Evolutionary conservation across 106 monocot species (phyloP).

Genomic region (Acorus calamus): DNA sequence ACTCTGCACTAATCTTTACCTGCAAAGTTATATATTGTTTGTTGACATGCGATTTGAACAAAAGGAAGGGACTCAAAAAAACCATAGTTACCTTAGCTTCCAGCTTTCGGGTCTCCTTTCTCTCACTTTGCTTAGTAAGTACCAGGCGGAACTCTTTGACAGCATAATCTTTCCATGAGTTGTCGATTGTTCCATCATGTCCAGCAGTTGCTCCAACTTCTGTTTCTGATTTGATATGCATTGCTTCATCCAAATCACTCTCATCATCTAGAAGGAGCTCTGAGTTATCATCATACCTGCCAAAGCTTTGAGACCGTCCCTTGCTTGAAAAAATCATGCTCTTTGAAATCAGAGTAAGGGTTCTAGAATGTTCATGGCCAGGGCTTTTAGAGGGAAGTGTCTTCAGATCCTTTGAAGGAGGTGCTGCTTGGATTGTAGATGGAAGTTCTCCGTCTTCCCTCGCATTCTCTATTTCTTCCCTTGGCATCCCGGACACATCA

Average conservation of each 20-base stretch:
- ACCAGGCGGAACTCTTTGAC: conserved; percentile 45
- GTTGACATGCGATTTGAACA: neutral
- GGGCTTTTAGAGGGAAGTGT: conserved; percentile 8
- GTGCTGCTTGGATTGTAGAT: conserved; percentile 11
- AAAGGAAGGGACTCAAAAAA: neutral
- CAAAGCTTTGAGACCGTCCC: conserved; percentile 25
- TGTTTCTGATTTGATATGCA: conserved; percentile 16
- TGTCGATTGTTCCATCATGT: neutral
- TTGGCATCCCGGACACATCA: conserved; percentile 41
- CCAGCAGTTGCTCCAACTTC: conserved; percentile 13
- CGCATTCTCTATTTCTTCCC: conserved; percentile 55
- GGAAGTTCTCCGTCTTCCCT: conserved; percentile 97
- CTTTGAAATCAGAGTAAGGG: conserved; percentile 66
- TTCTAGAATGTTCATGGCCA: conserved; percentile 47
- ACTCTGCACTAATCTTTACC: conserved; percentile 75
- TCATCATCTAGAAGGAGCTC: conserved; percentile 71
- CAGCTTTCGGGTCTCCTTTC: conserved; percentile 35
- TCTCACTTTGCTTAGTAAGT: conserved; percentile 28
- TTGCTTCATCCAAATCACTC: conserved; percentile 54
- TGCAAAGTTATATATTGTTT: conserved; percentile 7
- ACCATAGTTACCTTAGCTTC: conserved; percentile 56
- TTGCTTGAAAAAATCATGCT: conserved; percentile 45
- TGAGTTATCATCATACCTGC: conserved; percentile 41
- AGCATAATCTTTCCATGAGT: conserved; percentile 58
- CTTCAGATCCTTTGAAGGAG: conserved; percentile 15